Evolutionary conservation across 495 filamentous ascomycete species (phyloP), one percentile per base, ranked within the genome.

Genomic region (Podospora pseudopauciseta): DNA sequence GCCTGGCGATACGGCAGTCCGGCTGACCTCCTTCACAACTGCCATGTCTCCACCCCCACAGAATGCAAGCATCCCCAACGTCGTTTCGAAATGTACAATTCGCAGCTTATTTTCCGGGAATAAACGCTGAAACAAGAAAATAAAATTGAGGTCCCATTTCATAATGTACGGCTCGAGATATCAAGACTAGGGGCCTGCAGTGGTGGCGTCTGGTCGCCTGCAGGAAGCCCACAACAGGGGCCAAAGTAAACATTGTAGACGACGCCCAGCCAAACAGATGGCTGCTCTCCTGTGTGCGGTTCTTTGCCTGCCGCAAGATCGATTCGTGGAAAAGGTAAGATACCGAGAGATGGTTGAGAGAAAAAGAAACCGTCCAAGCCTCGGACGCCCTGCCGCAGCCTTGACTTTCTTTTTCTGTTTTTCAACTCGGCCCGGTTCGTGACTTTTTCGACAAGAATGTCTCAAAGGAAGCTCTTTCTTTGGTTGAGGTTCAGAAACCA

Each of bases 401-500:
- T 58, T 4, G n/a, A 32, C 7, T 58, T 58, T 19, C 55, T 58
- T 58, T 23, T 58, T 58, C 13, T 71, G 65, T 70, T 66, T 72
- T 60, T 64, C 34, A 62, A 72, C 72, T 74, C 70, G 72, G 70
- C 59, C 72, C 72, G 70, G 68, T 63, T 74, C n/a, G 60, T 13
- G n/a, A 26, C 20, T 62, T 27, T 60, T 16, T 23, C 64, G 57
- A 39, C 19, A 30, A 23, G 16, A 30, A 20, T 71, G 66, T 68
- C 66, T 69, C 59, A 70, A 57, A 60, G 30, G 54, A 60, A 61
- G 27, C 18, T 23, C 19, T 54, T 18, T 28, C 60, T 56, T 64
- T 65, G 60, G 55, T n/a, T 58, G 55, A 23, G 23, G 55, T 58
- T 58, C 13, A 19, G 11, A 58, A 58, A 23, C 11, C 7, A 32